Evolutionary conservation across 306 rosid genomes (phyloP).

Genomic region (Ochetophila trinervis): DNA sequence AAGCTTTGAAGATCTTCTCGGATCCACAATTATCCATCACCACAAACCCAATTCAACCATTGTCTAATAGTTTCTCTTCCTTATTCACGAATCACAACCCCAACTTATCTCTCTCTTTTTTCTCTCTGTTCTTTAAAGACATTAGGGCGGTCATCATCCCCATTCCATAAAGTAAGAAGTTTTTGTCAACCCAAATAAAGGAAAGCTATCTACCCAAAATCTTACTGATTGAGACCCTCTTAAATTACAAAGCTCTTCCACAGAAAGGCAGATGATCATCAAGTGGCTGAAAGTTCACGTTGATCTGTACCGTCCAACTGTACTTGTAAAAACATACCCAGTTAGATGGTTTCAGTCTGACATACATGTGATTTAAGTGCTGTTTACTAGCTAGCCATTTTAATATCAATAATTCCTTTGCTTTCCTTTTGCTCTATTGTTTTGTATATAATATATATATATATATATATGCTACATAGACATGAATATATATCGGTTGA

Average conservation of each 20-base stretch:
- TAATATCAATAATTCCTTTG: neutral
- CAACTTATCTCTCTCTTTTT: neutral
- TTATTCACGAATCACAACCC: neutral
- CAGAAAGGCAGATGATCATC: neutral
- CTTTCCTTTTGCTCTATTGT: neutral
- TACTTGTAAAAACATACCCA: constrained; percentile 14
- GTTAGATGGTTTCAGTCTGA: constrained; percentile 6
- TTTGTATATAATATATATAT: too few relatives aligned
- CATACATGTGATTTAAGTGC: neutral
- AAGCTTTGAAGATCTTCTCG: constrained; percentile 50
- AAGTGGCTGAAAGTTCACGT: neutral
- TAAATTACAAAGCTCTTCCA: neutral
- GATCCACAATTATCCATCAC: constrained; percentile 38
- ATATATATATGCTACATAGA: neutral
- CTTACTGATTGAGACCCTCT: constrained; percentile 40
- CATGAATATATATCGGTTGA: too few relatives aligned
- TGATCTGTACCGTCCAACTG: constrained; percentile 10
- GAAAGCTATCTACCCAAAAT: constrained; percentile 36
- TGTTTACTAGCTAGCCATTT: neutral
- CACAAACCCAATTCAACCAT: neutral
- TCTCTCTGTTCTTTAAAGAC: constrained; percentile 19
- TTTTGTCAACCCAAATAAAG: constrained; percentile 39
- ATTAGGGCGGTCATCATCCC: constrained; percentile 24
- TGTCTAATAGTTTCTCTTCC: constrained; percentile 21
- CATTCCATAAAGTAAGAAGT: constrained; percentile 24